These are phyloP conservation scores for Clitopilus passeckerianus DNA, from an alignment of 768 basidiomycete species.

Conservation along the genomic window DNA sequence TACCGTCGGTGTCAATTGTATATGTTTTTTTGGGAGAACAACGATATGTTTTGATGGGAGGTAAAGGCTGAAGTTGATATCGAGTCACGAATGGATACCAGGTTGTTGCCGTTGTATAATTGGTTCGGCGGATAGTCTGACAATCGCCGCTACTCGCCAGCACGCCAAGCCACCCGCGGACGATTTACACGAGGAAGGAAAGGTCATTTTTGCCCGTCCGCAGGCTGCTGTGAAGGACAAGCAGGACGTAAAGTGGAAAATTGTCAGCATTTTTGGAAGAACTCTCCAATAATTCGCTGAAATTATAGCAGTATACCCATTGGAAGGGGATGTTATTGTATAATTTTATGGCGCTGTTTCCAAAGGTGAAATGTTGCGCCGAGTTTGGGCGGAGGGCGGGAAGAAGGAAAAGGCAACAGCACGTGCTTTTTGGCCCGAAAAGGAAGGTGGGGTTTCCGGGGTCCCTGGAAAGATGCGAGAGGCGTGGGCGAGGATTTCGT, in stretches of 20 bases:
- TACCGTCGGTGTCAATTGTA: background rate
- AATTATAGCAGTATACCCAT: background rate
- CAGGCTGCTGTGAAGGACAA: background rate
- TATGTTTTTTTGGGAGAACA: background rate
- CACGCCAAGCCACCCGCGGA: background rate
- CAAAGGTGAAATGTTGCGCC: background rate
- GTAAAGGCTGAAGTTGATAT: background rate
- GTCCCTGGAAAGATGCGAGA: slow-evolving; percentile 15
- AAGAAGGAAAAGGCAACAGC: background rate
- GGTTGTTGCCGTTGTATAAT: background rate
- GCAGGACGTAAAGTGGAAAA: background rate
- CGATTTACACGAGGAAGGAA: background rate
- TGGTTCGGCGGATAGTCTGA: background rate
- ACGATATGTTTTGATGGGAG: background rate
- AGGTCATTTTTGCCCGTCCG: background rate
- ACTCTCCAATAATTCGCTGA: background rate
- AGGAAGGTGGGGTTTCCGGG: slow-evolving; percentile 10
- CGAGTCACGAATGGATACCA: background rate
- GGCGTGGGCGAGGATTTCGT: slow-evolving; percentile 14
- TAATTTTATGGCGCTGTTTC: background rate
- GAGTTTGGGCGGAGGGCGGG: background rate
- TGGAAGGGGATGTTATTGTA: background rate
- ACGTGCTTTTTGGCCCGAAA: background rate
- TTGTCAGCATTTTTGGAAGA: background rate
- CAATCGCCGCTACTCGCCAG: background rate